Conservation (phyloP, 768 basidiomycete species). For the Fibroporia radiculosa region DNA sequence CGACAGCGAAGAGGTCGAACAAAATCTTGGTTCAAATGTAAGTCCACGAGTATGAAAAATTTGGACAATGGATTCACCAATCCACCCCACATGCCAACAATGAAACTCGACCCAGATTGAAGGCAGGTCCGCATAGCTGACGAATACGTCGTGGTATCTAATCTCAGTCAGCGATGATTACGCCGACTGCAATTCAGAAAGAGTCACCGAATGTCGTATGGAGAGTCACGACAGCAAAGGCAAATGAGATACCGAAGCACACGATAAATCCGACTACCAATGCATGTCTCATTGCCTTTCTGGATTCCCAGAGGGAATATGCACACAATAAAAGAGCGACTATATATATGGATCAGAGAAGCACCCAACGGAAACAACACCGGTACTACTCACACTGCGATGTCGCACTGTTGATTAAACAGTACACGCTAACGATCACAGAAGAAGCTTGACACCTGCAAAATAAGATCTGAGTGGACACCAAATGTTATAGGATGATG, state of each 20-base stretch:
- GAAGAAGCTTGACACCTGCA: background rate
- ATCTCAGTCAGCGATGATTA: background rate
- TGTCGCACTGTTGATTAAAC: background rate
- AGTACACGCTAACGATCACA: background rate
- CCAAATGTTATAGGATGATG: background rate
- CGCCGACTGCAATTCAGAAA: background rate
- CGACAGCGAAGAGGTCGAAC: background rate
- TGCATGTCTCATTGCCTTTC: background rate
- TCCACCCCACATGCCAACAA: slow-evolving; percentile 1
- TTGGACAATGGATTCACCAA: background rate
- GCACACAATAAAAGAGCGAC: background rate
- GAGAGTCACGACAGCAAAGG: background rate
- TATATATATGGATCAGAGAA: background rate
- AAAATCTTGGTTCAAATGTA: background rate
- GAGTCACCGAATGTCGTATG: background rate
- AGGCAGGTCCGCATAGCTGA: too few relatives aligned
- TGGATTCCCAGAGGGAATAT: background rate
- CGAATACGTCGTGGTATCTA: background rate
- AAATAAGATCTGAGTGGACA: background rate
- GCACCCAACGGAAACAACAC: background rate
- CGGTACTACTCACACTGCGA: background rate
- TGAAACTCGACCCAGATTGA: too few relatives aligned
- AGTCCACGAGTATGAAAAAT: background rate
- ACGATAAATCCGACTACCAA: background rate
- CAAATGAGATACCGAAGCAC: background rate